Evolutionary conservation across 129 eudicot genomes (phyloP).

Genomic region (Lactuca saligna): DNA sequence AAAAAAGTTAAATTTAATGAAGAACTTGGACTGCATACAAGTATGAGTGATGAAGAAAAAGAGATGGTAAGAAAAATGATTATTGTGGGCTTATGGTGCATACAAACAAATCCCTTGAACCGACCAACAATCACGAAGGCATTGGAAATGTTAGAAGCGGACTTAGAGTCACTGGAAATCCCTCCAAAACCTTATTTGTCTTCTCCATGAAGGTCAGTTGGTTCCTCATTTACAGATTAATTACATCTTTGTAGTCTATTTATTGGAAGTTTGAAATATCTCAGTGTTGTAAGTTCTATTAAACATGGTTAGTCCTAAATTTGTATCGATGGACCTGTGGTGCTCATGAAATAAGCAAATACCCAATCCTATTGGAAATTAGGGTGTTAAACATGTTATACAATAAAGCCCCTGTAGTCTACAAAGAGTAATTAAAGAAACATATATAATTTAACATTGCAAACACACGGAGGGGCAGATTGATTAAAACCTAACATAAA

Average conservation of each 20-base stretch:
- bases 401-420: too few species aligned
- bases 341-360: too few species aligned
- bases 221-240: slow-evolving; percentile 1
- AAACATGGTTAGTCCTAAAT: too few species aligned
- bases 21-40: slow-evolving; percentile 13
- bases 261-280: neutral
- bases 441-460: too few species aligned
- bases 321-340: too few species aligned
- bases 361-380: too few species aligned
- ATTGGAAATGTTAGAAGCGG: slow-evolving; percentile 51
- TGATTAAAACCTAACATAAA: too few species aligned
- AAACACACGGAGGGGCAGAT: too few species aligned
- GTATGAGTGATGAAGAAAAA: slow-evolving; percentile 25
- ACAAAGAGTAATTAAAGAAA: too few species aligned
- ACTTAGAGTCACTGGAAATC: slow-evolving; percentile 23
- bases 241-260: neutral
- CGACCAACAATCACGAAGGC: slow-evolving; percentile 46
- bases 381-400: too few species aligned
- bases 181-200: slow-evolving; percentile 40
- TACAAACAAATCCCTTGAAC: slow-evolving; percentile 38
- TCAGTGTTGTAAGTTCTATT: neutral
- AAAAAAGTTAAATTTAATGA: slow-evolving; percentile 16
- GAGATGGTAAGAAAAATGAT: slow-evolving; percentile 42
- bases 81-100: slow-evolving; percentile 55
- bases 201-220: slow-evolving; percentile 24